A percentile compares a stretch with the other conserved stretches of the same genome.
phyloP scores from a whole-genome alignment of 106 monocot genomes.

The Hemerocallis citrina region DNA sequence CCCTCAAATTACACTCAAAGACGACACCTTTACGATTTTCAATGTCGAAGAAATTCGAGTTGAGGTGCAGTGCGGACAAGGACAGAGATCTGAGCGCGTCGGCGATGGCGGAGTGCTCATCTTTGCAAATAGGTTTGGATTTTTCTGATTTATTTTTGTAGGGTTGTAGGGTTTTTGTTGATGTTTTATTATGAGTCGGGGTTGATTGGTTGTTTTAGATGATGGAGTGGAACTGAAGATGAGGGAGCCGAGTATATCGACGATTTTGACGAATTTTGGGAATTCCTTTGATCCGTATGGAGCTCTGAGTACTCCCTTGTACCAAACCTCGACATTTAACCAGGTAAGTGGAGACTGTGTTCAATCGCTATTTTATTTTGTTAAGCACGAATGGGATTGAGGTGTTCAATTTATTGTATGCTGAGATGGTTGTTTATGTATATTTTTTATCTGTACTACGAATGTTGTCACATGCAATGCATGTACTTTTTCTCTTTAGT shows the following conservation, averaged over 20 bases:
- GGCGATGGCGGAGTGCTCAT: constrained; percentile 12
- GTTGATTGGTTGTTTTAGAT: neutral
- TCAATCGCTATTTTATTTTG: too few relatives aligned
- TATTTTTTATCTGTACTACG: too few relatives aligned
- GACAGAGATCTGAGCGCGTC: constrained; percentile 15
- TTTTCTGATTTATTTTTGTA: neutral
- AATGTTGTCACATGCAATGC: too few relatives aligned
- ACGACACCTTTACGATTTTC: neutral
- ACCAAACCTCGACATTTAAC: constrained; percentile 94
- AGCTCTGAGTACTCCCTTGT: constrained; percentile 84
- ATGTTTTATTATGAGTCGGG: neutral
- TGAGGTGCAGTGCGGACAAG: constrained; percentile 8
- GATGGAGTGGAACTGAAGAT: constrained; percentile 25
- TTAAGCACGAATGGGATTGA: too few relatives aligned
- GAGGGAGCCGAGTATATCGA: constrained; percentile 82
- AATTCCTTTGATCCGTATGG: constrained; percentile 85
- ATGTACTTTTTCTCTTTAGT: too few relatives aligned
- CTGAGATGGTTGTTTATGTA: too few relatives aligned
- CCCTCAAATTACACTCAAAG: neutral
- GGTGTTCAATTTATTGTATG: too few relatives aligned
- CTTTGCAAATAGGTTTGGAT: constrained; percentile 5
- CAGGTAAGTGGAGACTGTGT: constrained; percentile 71
- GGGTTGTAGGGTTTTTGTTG: neutral
- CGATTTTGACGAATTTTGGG: constrained; percentile 59
- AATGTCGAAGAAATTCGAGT: constrained; percentile 3